A percentile compares a stretch with the other conserved stretches of the same genome.
These are phyloP conservation scores for Venturia pyrina DNA, from an alignment of 2,329 filamentous ascomycete genomes.

Conservation along the genomic window DNA sequence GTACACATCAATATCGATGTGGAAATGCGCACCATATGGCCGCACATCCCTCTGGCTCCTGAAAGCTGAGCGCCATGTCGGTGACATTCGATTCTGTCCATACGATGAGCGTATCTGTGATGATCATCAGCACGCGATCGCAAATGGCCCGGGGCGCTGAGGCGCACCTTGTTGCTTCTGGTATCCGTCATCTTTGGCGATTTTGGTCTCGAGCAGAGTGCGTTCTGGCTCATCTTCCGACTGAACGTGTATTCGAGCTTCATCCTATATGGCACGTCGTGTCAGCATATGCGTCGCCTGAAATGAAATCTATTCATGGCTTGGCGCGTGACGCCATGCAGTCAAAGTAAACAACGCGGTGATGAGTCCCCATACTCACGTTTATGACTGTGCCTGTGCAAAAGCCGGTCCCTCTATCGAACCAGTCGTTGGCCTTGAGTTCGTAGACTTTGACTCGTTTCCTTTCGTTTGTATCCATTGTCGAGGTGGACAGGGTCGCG, in stretches of 20 bases:
- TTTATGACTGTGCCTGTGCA: constrained; percentile 68
- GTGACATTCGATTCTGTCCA: constrained; percentile 89
- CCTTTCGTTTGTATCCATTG: constrained; percentile 1
- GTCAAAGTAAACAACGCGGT: constrained; percentile 1
- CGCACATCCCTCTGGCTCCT: constrained; percentile 89
- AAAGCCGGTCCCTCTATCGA: constrained; percentile 92
- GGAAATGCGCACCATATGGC: constrained; percentile 65
- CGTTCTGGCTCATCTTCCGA: constrained; percentile 85
- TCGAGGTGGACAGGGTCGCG: background rate
- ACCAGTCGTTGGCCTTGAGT: constrained; percentile 42
- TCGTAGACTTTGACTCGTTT: constrained; percentile 10
- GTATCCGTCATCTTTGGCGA: constrained; percentile 89
- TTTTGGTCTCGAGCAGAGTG: constrained; percentile 77
- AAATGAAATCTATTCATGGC: background rate
- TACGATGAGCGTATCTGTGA: constrained; percentile 83
- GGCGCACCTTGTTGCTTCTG: constrained; percentile 87
- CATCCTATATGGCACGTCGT: constrained; percentile 55
- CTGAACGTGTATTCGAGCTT: constrained; percentile 80
- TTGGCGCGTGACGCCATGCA: constrained; percentile 12
- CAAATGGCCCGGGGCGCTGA: constrained; percentile 15
- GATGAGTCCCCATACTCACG: constrained; percentile 41
- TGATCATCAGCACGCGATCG: background rate
- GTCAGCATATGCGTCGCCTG: constrained; percentile 26
- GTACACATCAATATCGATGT: constrained; percentile 14
- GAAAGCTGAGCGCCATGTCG: constrained; percentile 97